Conservation (phyloP, 2,329 filamentous ascomycete species). For the Colletotrichum sp. region DNA sequence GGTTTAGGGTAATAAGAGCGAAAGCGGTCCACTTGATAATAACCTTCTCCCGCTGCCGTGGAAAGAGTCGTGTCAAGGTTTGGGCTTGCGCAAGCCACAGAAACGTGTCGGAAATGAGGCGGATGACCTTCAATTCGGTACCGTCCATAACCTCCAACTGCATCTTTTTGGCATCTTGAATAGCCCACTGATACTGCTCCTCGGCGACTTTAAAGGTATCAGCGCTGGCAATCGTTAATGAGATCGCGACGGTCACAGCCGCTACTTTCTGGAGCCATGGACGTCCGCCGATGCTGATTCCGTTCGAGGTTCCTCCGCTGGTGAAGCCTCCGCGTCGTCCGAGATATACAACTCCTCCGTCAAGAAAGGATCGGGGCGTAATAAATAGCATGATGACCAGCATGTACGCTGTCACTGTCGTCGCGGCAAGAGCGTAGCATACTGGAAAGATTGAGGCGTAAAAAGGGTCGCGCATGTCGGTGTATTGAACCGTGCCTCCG, state of each 20-base stretch:
- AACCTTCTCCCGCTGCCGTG: conserved; percentile 94
- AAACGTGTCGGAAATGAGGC: conserved; percentile 94
- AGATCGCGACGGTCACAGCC: conserved; percentile 76
- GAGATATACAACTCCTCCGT: conserved; percentile 82
- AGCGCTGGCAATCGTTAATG: conserved; percentile 89
- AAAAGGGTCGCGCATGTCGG: conserved; percentile 83
- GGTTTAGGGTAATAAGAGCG: conserved; percentile 87
- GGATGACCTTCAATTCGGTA: conserved; percentile 85
- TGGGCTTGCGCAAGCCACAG: conserved; percentile 98
- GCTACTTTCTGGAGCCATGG: conserved; percentile 92
- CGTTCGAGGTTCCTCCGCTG: conserved; percentile 78
- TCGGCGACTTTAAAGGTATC: conserved; percentile 89
- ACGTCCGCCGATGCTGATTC: conserved; percentile 86
- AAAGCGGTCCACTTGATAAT: conserved; percentile 99
- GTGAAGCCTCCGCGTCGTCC: conserved; percentile 79
- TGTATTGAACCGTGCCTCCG: conserved; percentile 41
- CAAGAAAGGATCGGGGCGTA: conserved; percentile 90
- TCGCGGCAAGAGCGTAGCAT: conserved; percentile 89
- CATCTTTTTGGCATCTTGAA: conserved; percentile 78
- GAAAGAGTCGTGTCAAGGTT: conserved; percentile 93
- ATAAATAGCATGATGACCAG: conserved; percentile 94
- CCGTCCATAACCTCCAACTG: conserved; percentile 83
- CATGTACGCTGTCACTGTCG: conserved; percentile 89
- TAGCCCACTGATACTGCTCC: conserved; percentile 78
- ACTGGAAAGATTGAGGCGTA: conserved; percentile 93